Evolutionary conservation across 306 rosid species (phyloP).

Genomic region (Prunus kanzakura): DNA sequence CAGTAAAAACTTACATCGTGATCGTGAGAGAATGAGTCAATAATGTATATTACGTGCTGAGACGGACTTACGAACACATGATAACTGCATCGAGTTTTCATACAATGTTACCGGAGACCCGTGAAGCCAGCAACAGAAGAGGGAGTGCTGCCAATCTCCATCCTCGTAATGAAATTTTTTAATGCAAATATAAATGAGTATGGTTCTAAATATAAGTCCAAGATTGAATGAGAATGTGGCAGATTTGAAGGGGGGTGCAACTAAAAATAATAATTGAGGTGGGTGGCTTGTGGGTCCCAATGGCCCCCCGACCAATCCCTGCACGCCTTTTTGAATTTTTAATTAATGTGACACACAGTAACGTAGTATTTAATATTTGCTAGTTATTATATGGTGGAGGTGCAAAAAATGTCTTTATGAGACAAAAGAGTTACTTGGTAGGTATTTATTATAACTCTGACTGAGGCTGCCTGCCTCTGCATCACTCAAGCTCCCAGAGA

Average conservation of each 20-base stretch:
- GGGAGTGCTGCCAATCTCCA: not conserved
- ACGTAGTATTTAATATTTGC: not conserved
- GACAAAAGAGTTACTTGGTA: not conserved
- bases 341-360: not conserved
- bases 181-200: not conserved
- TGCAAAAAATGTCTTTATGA: not conserved
- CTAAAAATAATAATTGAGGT: slow-evolving; percentile 24
- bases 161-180: not conserved
- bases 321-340: not conserved
- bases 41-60: too few relatives aligned
- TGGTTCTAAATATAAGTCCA: not conserved
- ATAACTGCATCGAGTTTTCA: too few relatives aligned
- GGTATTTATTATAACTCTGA: not conserved
- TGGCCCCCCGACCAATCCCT: not conserved
- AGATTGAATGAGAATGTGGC: slow-evolving; percentile 1
- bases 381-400: not conserved
- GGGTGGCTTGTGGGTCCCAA: not conserved
- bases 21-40: too few relatives aligned
- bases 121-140: not conserved
- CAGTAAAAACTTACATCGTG: fast-evolving
- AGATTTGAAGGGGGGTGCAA: not conserved
- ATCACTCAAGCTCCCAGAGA: not conserved
- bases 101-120: not conserved
- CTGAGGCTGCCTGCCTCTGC: not conserved
- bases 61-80: too few relatives aligned